Conservation (phyloP, 169 alveolate genomes). For the Plasmodium billcollinsi region DNA sequence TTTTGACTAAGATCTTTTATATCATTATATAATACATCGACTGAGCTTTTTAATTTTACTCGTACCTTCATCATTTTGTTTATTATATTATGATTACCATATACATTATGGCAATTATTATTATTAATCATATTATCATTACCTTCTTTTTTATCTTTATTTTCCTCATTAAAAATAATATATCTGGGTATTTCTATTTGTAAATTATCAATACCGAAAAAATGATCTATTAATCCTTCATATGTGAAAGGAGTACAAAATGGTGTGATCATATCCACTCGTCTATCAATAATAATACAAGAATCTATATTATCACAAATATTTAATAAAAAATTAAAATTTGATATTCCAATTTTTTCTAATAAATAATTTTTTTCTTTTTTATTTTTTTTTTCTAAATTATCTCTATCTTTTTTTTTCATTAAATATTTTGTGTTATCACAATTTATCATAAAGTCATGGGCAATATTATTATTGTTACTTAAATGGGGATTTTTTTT, state of each 20-base stretch:
- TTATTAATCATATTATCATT: neutral
- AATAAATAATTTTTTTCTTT: constrained; percentile 54
- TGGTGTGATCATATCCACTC: constrained; percentile 86
- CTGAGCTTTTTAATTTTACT: constrained; percentile 62
- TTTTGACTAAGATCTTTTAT: constrained; percentile 86
- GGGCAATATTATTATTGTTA: neutral
- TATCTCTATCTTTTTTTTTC: constrained; percentile 49
- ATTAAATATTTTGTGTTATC: constrained; percentile 46
- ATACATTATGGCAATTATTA: neutral
- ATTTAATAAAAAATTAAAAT: constrained; percentile 38
- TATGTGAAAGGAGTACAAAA: constrained; percentile 88
- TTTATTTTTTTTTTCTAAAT: constrained; percentile 16
- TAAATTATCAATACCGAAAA: constrained; percentile 81
- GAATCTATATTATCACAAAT: constrained; percentile 34
- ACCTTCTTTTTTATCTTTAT: neutral
- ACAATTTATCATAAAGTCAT: constrained; percentile 18
- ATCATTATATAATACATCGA: constrained; percentile 84
- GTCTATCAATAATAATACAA: constrained; percentile 84
- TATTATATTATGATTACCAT: neutral
- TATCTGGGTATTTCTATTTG: constrained; percentile 84
- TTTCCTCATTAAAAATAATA: constrained; percentile 47
- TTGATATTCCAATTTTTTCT: constrained; percentile 38
- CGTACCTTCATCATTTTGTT: constrained; percentile 12
- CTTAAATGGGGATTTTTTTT: neutral
- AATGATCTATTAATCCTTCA: constrained; percentile 86